Evolutionary conservation across 2,329 filamentous ascomycete species (phyloP).

Genomic region (Pestalotiopsis sp.): DNA sequence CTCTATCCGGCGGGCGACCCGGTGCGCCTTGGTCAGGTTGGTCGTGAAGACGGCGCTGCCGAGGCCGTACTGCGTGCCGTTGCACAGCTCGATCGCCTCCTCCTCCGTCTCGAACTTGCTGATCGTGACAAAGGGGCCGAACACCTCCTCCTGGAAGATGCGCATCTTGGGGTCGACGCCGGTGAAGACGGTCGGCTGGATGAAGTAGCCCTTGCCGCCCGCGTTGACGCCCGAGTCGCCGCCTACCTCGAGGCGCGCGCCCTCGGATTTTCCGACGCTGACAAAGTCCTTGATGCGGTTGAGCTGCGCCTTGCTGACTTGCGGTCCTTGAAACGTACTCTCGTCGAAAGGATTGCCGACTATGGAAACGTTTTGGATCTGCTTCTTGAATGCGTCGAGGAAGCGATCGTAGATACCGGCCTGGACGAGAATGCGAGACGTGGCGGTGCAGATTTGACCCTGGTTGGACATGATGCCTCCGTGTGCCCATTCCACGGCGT

Average conservation of each 20-base stretch:
- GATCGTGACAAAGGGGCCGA: slow-evolving; percentile 47
- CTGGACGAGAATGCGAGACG: slow-evolving; percentile 67
- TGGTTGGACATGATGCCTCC: slow-evolving; percentile 60
- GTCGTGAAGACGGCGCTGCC: slow-evolving; percentile 64
- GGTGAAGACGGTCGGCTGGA: slow-evolving; percentile 49
- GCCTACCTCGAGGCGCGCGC: slow-evolving; percentile 66
- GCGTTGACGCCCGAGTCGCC: slow-evolving; percentile 38
- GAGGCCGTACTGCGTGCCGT: slow-evolving; percentile 62
- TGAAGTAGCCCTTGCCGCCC: slow-evolving; percentile 45
- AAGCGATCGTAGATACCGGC: slow-evolving; percentile 65
- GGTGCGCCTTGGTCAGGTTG: slow-evolving; percentile 53
- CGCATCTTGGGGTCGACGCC: slow-evolving; percentile 44
- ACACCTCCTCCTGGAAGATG: slow-evolving; percentile 51
- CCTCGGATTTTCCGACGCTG: slow-evolving; percentile 70
- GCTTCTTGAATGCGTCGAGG: slow-evolving; percentile 62
- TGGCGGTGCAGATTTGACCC: slow-evolving; percentile 70
- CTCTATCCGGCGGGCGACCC: slow-evolving; percentile 59
- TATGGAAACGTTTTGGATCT: slow-evolving; percentile 57
- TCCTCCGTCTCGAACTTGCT: slow-evolving; percentile 44
- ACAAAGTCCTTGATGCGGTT: slow-evolving; percentile 73
- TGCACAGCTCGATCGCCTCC: slow-evolving; percentile 44
- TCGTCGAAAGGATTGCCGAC: slow-evolving; percentile 73
- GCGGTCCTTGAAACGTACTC: slow-evolving; percentile 73
- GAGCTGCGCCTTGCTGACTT: slow-evolving; percentile 72
- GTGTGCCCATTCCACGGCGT: slow-evolving; percentile 64